These are phyloP conservation scores for Cydonia oblonga DNA, from an alignment of 331 rosid genomes.

Conservation along the genomic window DNA sequence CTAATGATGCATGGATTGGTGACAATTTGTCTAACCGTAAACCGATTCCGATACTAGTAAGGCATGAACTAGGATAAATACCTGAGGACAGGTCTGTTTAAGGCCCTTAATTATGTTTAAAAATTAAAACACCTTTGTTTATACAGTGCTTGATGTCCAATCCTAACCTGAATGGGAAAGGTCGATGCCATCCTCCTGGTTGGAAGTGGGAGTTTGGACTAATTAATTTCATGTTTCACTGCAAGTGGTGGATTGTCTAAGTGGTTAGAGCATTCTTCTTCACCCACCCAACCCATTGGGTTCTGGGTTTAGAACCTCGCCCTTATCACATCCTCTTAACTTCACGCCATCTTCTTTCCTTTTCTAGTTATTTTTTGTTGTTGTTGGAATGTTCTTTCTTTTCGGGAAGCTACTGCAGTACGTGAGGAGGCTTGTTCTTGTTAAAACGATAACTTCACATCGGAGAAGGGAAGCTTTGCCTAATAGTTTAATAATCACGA, in stretches of 20 bases:
- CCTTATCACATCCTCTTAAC: not conserved
- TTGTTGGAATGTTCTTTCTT: not conserved
- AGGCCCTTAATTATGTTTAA: not conserved
- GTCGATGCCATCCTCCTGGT: not conserved
- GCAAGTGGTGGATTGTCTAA: not conserved
- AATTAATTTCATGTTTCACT: not conserved
- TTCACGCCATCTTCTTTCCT: not conserved
- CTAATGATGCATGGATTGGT: not conserved
- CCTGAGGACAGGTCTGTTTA: not conserved
- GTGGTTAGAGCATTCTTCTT: not conserved
- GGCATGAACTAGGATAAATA: not conserved
- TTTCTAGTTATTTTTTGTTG: not conserved
- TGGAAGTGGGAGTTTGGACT: not conserved
- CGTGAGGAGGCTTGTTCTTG: not conserved
- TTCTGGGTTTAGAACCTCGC: not conserved
- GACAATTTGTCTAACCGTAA: not conserved
- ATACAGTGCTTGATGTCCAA: not conserved
- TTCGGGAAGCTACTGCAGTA: not conserved
- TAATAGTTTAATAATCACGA: not conserved
- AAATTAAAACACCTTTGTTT: too few species aligned
- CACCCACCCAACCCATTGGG: not conserved
- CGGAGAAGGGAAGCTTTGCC: not conserved
- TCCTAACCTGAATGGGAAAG: not conserved
- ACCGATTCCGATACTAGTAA: not conserved
- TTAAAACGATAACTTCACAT: too few species aligned